Evolutionary conservation across 2,329 filamentous ascomycete species (phyloP).

Genomic region (Penicillium sp.): DNA sequence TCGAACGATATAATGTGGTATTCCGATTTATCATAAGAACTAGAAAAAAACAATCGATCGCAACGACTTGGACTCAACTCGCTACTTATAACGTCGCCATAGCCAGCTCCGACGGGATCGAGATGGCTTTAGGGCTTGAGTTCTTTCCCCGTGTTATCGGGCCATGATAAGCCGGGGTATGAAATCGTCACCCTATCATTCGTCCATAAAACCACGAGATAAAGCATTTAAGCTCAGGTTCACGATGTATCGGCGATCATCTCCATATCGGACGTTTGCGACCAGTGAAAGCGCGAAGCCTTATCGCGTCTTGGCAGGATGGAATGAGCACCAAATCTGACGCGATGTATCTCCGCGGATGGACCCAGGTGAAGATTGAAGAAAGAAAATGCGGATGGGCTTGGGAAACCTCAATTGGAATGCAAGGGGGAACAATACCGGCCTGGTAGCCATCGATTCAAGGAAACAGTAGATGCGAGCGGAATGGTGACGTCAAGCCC

Average conservation of each 20-base stretch:
- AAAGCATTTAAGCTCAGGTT: conserved; percentile 1
- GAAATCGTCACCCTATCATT: not conserved
- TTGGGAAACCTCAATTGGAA: too few species aligned
- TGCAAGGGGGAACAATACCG: too few species aligned
- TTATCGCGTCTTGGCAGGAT: conserved; percentile 12
- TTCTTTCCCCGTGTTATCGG: not conserved
- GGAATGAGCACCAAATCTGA: not conserved
- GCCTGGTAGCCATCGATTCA: too few species aligned
- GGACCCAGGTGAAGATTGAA: too few species aligned
- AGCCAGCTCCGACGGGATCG: too few species aligned
- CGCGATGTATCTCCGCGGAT: conserved; percentile 2
- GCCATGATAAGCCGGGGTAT: not conserved
- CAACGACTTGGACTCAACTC: too few species aligned
- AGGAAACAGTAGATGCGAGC: not conserved
- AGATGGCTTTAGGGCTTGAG: too few species aligned
- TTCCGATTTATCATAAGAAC: too few species aligned
- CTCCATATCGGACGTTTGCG: not conserved
- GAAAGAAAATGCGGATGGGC: too few species aligned
- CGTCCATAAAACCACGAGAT: not conserved
- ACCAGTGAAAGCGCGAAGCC: conserved; percentile 6
- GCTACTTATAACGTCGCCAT: too few species aligned
- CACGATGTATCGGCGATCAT: not conserved
- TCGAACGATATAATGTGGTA: too few species aligned
- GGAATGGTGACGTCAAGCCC: conserved; percentile 1
- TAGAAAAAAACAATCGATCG: too few species aligned